Base-by-base conservation (phyloP, 1,284 basidiomycete genomes). In the Ustilago nuda region DNA sequence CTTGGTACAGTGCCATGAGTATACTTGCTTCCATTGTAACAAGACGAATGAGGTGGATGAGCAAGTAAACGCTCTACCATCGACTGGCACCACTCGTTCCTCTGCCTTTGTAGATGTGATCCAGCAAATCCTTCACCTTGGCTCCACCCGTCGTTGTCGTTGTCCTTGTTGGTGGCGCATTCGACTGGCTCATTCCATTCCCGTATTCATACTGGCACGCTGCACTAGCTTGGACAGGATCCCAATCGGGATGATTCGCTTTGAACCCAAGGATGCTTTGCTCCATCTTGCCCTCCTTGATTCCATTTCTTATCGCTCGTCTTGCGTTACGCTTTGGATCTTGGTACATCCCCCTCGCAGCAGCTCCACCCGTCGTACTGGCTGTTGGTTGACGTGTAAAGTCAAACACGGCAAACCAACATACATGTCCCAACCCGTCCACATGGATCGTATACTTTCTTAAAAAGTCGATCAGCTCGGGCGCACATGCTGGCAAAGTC, bases 371-470 rank as follows among this genome's bases (percentile, higher is more conserved):
- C 66, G 61, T 66, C 93, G 78, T 96, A 92, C 70, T 76, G 35
- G 73, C 73, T 37, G 57, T 70, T 32, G 73, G 61, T 56, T 76
- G 73, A n/a, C 94, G 88, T 86, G 94, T 91, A 86, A 98, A 98
- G 86, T 98, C 95, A 85, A 99, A 99, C 63, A 97, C 95, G 0
- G 96, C 97, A 87, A 98, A 99, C 69, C 93, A 94, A 85, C 97
- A 99, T 9, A 99, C 94, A 83, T 97, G 96, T 11, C 97, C 96
- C 3, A 97, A 89, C 1, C 95, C 94, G 79, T 98, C 95, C 36
- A 99, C 93, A 86, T 98, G 95, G 0, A 99, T 92, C 0, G 94
- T 93, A 84, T 97, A 98, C 87, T 79, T 75, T n/a, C 82, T 61
- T 59, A 84, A 74, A 37, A 84, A 84, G 67, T 82, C 82, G 63